Conservation (phyloP, 805 yeast genomes). For the Hanseniaspora mollemarum region DNA sequence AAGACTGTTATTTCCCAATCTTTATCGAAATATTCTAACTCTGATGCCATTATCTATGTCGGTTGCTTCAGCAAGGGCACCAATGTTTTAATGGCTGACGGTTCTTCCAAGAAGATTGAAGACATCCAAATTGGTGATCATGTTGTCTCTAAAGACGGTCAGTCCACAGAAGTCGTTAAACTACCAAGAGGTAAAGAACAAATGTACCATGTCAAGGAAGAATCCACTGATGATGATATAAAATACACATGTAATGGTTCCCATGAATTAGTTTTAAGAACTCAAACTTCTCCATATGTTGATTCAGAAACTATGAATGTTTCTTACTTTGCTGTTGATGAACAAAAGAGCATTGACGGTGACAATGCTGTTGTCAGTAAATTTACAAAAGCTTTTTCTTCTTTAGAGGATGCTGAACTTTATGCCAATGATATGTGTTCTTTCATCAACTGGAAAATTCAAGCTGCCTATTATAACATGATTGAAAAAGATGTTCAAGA, state of each 20-base stretch:
- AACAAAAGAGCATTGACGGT: background rate
- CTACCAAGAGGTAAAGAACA: conserved; percentile 36
- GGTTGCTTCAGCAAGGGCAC: conserved; percentile 47
- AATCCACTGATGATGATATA: conserved; percentile 24
- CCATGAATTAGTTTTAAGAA: conserved; percentile 11
- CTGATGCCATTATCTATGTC: conserved; percentile 89
- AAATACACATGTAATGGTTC: conserved; percentile 3
- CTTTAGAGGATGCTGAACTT: conserved; percentile 22
- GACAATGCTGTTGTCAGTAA: background rate
- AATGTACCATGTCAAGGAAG: conserved; percentile 33
- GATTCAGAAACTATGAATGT: conserved; percentile 12
- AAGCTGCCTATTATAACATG: conserved; percentile 31
- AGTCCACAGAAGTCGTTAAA: conserved; percentile 31
- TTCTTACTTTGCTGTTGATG: conserved; percentile 1
- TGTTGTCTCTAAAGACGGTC: conserved; percentile 38
- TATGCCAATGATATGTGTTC: conserved; percentile 16
- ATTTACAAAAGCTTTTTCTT: conserved; percentile 16
- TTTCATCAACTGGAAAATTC: conserved; percentile 30
- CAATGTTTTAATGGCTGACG: conserved; percentile 37
- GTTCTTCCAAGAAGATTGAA: conserved; percentile 30
- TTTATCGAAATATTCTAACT: conserved; percentile 90
- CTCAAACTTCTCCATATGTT: conserved; percentile 10
- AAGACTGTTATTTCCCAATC: conserved; percentile 97
- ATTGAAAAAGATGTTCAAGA: conserved; percentile 27
- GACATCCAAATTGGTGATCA: conserved; percentile 31